Base-by-base conservation (phyloP, 2,329 filamentous ascomycete genomes). In the Monilinia laxa region DNA sequence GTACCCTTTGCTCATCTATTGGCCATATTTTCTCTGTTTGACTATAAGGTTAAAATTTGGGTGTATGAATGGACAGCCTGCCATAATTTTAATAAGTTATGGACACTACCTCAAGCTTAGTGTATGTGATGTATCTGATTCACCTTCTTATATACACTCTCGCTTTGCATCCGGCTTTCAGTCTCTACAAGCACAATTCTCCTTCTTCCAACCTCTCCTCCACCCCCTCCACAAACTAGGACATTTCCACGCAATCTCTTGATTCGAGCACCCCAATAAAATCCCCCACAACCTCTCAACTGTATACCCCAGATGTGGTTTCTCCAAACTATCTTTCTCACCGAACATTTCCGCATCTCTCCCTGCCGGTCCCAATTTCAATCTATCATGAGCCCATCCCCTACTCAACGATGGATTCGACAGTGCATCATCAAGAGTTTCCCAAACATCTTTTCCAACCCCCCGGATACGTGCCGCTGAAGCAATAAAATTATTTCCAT, bases 401-500 rank as follows among this genome's bases (percentile, higher is more conserved):
- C 69, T 75, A 62, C 18, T 54, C 3, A 71, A 12, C 55, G 72
- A 69, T 3, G 66, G 63, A 35, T 73, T 71, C 1, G 68, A 68
- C 3, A 75, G 49, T 1, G 69, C 73, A 55, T 75, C 72, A 49
- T 71, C 72, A 0, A 76, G 59, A n/a, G 73, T 60, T 54, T 74
- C 67, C 69, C 71, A 76, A 11, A 74, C 67, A 45, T 74, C 72
- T 25, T 58, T 67, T 20, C 70, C 67, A 12, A 71, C 35, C 1
- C 73, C 79, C 1, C 80, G 74, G 7, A 83, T 79, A 0, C 82
- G 76, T 6, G 73, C 74, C 0, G 79, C 79, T 1, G 80, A 81
- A 3, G 78, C 80, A 49, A 82, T 73, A 70, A 84, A 83, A 62
- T 82, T 79, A 20, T 82, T 82, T 55, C 80, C 80, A 68, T 81